Conservation (phyloP, 352 stramenopile species). For the Pythium pyrilobum region DNA sequence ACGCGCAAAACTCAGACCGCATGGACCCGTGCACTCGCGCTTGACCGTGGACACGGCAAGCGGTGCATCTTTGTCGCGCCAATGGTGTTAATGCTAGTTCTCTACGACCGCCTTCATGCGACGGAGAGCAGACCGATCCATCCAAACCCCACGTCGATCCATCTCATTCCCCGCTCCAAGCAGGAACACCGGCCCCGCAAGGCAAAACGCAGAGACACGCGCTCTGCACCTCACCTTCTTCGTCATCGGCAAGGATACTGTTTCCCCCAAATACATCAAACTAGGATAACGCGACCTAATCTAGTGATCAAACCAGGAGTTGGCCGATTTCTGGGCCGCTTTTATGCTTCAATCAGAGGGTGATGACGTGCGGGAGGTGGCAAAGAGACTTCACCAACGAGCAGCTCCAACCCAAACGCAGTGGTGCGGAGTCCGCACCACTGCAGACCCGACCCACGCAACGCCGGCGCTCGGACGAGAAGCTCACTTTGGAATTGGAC, state of each 20-base stretch:
- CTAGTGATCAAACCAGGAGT: slow-evolving; percentile 3
- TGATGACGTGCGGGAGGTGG: slow-evolving; percentile 23
- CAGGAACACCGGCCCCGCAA: slow-evolving; percentile 15
- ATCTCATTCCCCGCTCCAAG: slow-evolving; percentile 4
- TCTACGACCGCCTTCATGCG: background rate
- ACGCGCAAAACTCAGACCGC: too few species aligned
- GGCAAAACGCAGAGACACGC: slow-evolving; percentile 17
- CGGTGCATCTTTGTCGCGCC: too few species aligned
- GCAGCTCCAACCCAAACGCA: too few species aligned
- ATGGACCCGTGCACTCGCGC: too few species aligned
- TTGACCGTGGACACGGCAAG: too few species aligned
- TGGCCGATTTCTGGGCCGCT: slow-evolving; percentile 13
- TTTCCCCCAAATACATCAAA: background rate
- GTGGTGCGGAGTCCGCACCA: too few species aligned
- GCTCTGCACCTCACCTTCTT: slow-evolving; percentile 3
- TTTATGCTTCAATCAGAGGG: slow-evolving; percentile 24
- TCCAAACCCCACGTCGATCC: background rate
- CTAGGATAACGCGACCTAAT: background rate
- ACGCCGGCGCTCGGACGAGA: background rate
- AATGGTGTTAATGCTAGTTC: too few species aligned
- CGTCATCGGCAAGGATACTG: slow-evolving; percentile 1
- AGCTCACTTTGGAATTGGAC: slow-evolving; percentile 31
- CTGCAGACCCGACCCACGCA: background rate
- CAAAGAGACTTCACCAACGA: slow-evolving; percentile 16
- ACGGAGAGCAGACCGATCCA: background rate